Evolutionary conservation across 306 rosid species (phyloP), one percentile per base, ranked within the genome.

Genomic region (Luffa aegyptiaca): DNA sequence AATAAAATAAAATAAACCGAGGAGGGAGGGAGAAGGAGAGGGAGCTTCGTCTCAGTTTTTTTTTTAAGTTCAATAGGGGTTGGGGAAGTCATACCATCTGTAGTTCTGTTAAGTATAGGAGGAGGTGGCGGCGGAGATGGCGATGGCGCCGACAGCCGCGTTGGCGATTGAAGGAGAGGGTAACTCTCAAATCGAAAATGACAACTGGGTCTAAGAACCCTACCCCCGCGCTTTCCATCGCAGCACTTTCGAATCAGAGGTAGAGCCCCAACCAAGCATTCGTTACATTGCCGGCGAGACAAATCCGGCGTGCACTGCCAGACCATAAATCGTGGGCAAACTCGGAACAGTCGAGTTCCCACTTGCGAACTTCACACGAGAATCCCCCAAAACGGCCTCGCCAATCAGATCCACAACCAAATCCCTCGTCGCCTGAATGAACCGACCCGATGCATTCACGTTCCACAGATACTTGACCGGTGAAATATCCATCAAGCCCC

Each of bases 251-350:
- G n/a, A 7, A 46, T 45, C 0, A 58, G 1, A 13, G 9, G 21
- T 6, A 78, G 6, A 52, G 76, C 76, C 36, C 8, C 18, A 14
- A 0, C 3, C 46, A 84, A 80, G 72, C 84, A 84, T 10, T 59
- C 71, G n/a, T 11, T 77, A 52, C 86, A 84, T 0, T 76, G 56
- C 0, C 18, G 13, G 14, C 1, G 44, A 0, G 86, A 69, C 76
- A 81, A 33, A 16, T 84, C 86, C 3, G 82, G 86, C 0, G 86
- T 70, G 84, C 86, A 84, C 49, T 84, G 82, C 13, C 0, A 81
- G 8, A 6, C 31, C 70, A 61, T 77, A 61, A 13, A 84, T 48
- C 0, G 65, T 77, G 51, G 66, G 39, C 18, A 20, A 57, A 21
- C 42, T 11, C 2, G 58, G 44, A 16, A 4, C 66, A 2, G 39